Conservation (phyloP, 768 basidiomycete species). For the Tulasnella sp. region DNA sequence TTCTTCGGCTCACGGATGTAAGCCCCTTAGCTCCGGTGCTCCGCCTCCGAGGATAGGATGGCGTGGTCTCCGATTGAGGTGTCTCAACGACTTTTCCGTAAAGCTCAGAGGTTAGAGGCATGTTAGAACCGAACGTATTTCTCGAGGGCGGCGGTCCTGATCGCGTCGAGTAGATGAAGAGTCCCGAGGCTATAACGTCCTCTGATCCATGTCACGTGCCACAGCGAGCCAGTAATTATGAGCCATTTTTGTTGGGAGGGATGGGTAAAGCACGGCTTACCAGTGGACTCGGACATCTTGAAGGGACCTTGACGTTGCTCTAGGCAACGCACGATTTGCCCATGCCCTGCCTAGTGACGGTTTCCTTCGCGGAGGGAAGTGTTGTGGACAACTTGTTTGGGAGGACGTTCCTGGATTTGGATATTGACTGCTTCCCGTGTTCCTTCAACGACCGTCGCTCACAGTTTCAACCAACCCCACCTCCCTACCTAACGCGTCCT, state of each 20-base stretch:
- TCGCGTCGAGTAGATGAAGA: slow-evolving; percentile 88
- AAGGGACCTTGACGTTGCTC: slow-evolving; percentile 98
- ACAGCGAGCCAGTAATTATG: neutral
- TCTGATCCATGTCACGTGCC: slow-evolving; percentile 35
- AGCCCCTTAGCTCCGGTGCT: no score
- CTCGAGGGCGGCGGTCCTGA: slow-evolving; percentile 91
- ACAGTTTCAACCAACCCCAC: no score
- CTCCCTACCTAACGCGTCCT: no score
- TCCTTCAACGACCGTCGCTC: no score
- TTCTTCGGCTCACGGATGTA: no score
- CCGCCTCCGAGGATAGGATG: slow-evolving; percentile 96
- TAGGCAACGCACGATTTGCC: no score
- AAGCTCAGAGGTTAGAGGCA: slow-evolving; percentile 91
- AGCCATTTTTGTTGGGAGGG: neutral
- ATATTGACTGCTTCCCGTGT: no score
- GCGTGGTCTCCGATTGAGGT: slow-evolving; percentile 91
- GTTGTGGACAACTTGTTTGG: no score
- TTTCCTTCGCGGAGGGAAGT: no score
- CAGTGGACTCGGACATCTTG: slow-evolving; percentile 97
- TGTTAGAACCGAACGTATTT: slow-evolving; percentile 94
- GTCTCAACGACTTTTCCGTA: slow-evolving; percentile 96
- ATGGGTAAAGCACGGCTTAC: slow-evolving; percentile 24
- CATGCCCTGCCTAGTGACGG: no score
- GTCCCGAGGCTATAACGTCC: slow-evolving; percentile 93
- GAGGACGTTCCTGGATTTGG: no score